These are phyloP conservation scores for Polytrichum formosum DNA, from an alignment of 225 moss, liverwort and hornwort genomes.

Conservation along the genomic window DNA sequence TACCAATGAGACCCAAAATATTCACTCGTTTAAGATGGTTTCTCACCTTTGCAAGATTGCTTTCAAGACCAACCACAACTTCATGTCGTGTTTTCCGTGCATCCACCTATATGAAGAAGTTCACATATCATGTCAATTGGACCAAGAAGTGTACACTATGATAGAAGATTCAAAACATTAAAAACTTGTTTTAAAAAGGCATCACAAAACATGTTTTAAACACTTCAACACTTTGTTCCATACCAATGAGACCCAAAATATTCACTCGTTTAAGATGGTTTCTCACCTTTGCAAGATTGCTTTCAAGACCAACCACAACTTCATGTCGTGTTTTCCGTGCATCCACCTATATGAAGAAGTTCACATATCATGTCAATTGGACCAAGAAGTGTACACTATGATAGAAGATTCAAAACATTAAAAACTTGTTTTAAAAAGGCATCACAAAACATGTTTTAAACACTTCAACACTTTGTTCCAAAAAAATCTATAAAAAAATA, in stretches of 20 bases:
- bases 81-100: background rate
- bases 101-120: background rate
- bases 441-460: too few species aligned
- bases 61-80: background rate
- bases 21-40: background rate
- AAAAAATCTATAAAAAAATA: too few species aligned
- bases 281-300: background rate
- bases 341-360: background rate
- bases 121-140: background rate
- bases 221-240: background rate
- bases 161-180: too few species aligned
- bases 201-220: too few species aligned
- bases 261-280: background rate
- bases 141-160: too few species aligned
- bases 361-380: background rate
- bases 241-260: background rate
- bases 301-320: background rate
- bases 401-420: too few species aligned
- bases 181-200: too few species aligned
- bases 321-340: background rate
- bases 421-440: too few species aligned
- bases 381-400: too few species aligned
- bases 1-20: background rate
- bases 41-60: background rate
- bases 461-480: too few species aligned